Percentiles rank a stretch among this genome's conserved stretches.
Conservation (phyloP, 306 rosid species). For the Rosa multiflora region DNA sequence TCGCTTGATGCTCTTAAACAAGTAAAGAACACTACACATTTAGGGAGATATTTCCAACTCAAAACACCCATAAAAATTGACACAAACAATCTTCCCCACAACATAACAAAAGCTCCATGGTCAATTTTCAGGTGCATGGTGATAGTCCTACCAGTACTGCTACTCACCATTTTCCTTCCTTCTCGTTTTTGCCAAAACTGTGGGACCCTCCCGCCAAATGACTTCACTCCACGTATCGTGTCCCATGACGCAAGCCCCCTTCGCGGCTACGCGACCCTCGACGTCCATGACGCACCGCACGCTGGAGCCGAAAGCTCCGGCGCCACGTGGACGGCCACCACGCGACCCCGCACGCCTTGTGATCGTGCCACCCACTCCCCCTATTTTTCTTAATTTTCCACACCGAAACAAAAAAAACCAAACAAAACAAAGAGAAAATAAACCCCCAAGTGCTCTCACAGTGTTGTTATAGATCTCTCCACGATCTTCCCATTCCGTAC, state of each 20-base stretch:
- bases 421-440: not conserved
- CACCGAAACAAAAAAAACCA: not conserved
- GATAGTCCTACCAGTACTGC: not conserved
- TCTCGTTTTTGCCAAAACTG: too few species aligned
- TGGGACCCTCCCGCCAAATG: not conserved
- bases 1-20: too few species aligned
- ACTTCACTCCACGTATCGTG: not conserved
- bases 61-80: not conserved
- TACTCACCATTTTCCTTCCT: not conserved
- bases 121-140: slow-evolving; percentile 13
- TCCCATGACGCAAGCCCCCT: not conserved
- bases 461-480: slow-evolving; percentile 34
- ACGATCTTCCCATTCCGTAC: slow-evolving; percentile 19
- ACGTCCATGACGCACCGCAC: slow-evolving; percentile 8
- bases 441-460: not conserved
- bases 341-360: not conserved
- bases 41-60: not conserved
- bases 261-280: not conserved
- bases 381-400: not conserved
- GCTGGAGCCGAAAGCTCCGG: not conserved
- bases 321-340: slow-evolving; percentile 45
- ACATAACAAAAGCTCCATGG: slow-evolving; percentile 1
- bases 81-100: not conserved
- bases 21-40: too few species aligned
- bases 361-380: slow-evolving; percentile 44